Percentiles rank a stretch among this genome's conserved stretches.
These are phyloP conservation scores for Parastagonospora avenae DNA, from an alignment of 2,329 filamentous ascomycete species.

Conservation along the genomic window DNA sequence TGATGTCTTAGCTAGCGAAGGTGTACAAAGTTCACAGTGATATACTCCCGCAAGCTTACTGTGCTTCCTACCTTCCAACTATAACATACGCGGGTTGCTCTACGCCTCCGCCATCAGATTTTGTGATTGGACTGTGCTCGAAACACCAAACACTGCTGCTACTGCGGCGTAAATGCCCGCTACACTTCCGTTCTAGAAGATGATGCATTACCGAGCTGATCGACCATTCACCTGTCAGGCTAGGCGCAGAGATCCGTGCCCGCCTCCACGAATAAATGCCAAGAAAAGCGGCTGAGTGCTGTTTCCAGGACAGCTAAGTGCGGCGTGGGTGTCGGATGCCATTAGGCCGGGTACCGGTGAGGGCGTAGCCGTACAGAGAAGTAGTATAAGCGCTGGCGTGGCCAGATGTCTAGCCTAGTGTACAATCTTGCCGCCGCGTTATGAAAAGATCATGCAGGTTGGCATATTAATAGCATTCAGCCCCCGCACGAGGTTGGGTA, in stretches of 20 bases:
- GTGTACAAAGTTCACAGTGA: no score
- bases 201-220: constrained; percentile 20
- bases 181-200: constrained; percentile 27
- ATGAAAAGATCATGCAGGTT: constrained; percentile 26
- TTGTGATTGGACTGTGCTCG: constrained; percentile 19
- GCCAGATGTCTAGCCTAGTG: constrained; percentile 23
- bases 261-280: constrained; percentile 25
- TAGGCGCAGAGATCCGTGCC: constrained; percentile 28
- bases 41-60: no score
- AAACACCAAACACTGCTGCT: constrained; percentile 29
- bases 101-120: constrained; percentile 12
- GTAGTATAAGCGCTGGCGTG: constrained; percentile 35
- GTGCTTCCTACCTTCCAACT: constrained; percentile 18
- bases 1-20: no score
- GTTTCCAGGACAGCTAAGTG: no score
- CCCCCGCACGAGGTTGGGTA: constrained; percentile 28
- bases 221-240: constrained; percentile 30
- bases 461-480: constrained; percentile 32
- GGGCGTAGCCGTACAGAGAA: constrained; percentile 30
- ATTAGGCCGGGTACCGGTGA: constrained; percentile 24
- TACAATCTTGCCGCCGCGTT: constrained; percentile 26
- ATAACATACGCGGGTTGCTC: constrained; percentile 19
- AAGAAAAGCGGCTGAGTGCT: constrained; percentile 39
- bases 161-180: constrained; percentile 30
- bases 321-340: constrained; percentile 27